Conservation (phyloP, 2,329 filamentous ascomycete species). For the Xylaria sp. region DNA sequence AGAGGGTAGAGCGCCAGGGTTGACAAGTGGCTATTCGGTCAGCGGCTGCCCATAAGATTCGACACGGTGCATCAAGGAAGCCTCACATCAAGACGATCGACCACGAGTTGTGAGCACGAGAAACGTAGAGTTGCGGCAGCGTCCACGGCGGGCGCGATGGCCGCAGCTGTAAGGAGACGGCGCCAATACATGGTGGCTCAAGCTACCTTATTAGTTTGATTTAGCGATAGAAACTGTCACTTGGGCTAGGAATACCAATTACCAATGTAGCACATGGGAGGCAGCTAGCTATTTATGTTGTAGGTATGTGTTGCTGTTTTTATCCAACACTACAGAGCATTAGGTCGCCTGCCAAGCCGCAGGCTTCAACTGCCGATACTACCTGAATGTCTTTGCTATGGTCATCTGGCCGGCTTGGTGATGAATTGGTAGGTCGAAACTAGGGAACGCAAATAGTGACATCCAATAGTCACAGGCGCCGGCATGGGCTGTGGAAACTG, state of each 20-base stretch:
- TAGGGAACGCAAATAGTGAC: background rate
- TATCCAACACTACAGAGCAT: conserved; percentile 17
- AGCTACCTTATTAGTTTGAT: background rate
- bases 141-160: conserved; percentile 39
- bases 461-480: conserved; percentile 27
- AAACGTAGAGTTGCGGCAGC: conserved; percentile 46
- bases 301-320: conserved; percentile 20
- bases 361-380: conserved; percentile 33
- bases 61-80: background rate
- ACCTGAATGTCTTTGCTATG: conserved; percentile 17
- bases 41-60: background rate
- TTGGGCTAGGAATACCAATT: background rate
- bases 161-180: conserved; percentile 40
- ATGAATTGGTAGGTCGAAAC: conserved; percentile 4
- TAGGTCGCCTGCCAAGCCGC: conserved; percentile 17
- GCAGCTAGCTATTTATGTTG: background rate
- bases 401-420: conserved; percentile 23
- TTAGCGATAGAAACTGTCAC: conserved; percentile 20
- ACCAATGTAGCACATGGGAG: conserved; percentile 3
- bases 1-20: conserved; percentile 43
- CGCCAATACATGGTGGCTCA: conserved; percentile 42
- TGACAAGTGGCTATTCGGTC: conserved; percentile 38
- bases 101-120: conserved; percentile 48
- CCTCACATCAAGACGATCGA: conserved; percentile 45
- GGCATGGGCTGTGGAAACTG: conserved; percentile 25